A percentile compares a stretch with the other conserved stretches of the same genome.
Conservation (phyloP, 2,329 filamentous ascomycete genomes). For the Aureobasidium lini region DNA sequence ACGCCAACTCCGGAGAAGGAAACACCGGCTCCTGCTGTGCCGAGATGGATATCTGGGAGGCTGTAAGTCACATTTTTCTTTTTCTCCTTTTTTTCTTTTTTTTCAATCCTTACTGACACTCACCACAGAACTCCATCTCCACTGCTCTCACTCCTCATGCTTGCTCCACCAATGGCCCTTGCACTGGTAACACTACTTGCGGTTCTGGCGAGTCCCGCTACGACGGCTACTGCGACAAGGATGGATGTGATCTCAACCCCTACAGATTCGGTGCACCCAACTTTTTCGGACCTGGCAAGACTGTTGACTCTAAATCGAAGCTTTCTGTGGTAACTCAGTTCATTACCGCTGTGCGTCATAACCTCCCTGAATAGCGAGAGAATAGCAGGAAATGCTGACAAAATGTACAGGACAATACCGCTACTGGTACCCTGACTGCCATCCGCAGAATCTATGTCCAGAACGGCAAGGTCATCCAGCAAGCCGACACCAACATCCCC, state of each 20-base stretch:
- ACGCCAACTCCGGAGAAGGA: constrained; percentile 24
- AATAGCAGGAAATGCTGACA: too few species aligned
- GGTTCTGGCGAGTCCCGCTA: constrained; percentile 51
- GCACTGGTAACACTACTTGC: constrained; percentile 41
- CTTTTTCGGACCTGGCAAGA: constrained; percentile 53
- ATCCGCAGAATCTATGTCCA: constrained; percentile 62
- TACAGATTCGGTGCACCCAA: constrained; percentile 57
- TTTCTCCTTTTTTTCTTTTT: too few species aligned
- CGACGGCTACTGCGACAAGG: constrained; percentile 53
- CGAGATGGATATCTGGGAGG: constrained; percentile 66
- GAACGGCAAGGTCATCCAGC: constrained; percentile 48
- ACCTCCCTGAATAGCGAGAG: too few species aligned
- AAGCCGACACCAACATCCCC: constrained; percentile 29
- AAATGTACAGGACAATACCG: too few species aligned
- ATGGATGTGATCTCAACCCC: constrained; percentile 58
- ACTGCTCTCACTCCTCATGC: constrained; percentile 60
- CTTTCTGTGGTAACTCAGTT: constrained; percentile 25
- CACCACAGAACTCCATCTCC: constrained; percentile 50
- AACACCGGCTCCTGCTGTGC: constrained; percentile 55
- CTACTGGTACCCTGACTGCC: constrained; percentile 44
- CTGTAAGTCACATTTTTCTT: neutral
- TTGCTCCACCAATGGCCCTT: constrained; percentile 48
- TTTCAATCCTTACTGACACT: neutral
- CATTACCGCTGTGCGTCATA: constrained; percentile 23
- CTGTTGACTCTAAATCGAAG: constrained; percentile 52